phyloP scores from a whole-genome alignment of 2,329 filamentous ascomycete genomes.

The Hortaea werneckii region DNA sequence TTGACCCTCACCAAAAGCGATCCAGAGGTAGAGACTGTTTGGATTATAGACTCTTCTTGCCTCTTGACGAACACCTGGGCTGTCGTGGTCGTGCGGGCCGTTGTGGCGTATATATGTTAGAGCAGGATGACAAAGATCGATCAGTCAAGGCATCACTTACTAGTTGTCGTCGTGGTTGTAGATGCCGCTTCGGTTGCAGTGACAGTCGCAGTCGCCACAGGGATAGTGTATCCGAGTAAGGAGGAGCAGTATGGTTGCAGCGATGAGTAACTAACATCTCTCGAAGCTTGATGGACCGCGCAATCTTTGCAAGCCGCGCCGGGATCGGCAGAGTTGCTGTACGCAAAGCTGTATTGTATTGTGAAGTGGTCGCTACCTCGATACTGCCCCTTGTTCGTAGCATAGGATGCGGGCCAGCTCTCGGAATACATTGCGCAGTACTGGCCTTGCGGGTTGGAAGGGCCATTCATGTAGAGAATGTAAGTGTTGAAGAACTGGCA shows the following conservation, averaged over 20 bases:
- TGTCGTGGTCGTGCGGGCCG: neutral
- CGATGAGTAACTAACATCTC: slow-evolving; percentile 7
- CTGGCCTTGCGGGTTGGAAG: slow-evolving; percentile 12
- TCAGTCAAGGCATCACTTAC: no score
- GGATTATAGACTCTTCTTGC: neutral
- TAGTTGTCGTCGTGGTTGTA: neutral
- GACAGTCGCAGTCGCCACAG: slow-evolving; percentile 3
- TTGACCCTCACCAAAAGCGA: neutral
- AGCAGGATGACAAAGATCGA: no score
- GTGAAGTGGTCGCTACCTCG: slow-evolving; percentile 12
- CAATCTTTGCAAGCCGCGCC: slow-evolving; percentile 4
- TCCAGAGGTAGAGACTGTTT: neutral
- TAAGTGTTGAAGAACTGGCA: slow-evolving; percentile 28
- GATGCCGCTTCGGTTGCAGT: neutral
- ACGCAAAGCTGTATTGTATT: slow-evolving; percentile 14
- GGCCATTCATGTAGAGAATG: slow-evolving; percentile 17
- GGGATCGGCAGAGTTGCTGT: slow-evolving; percentile 7
- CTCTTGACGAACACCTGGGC: neutral
- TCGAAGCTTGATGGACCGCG: slow-evolving; percentile 10
- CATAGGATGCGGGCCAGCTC: slow-evolving; percentile 14
- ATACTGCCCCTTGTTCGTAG: slow-evolving; percentile 18
- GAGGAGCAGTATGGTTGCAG: slow-evolving; percentile 11
- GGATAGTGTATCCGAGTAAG: slow-evolving; percentile 5
- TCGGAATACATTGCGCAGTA: slow-evolving; percentile 20
- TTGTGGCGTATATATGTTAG: neutral